Percentiles rank a stretch among this genome's conserved stretches.
Evolutionary conservation across 345 rosid genomes (phyloP).

Genomic region (Raphanus raphanistrum): DNA sequence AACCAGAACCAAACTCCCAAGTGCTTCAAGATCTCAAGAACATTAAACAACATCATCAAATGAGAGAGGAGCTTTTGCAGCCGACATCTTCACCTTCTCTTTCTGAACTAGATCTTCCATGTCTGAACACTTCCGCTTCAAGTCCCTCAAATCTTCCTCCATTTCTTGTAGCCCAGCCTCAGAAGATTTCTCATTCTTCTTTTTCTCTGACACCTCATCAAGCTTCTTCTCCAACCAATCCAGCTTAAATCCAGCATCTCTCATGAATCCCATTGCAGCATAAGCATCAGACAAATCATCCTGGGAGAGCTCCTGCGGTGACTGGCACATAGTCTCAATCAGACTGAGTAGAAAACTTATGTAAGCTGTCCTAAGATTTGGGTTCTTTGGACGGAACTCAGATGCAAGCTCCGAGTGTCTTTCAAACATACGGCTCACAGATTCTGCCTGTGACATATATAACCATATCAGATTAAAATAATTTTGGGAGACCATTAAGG

Average conservation of each 20-base stretch:
- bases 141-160: constrained; percentile 19
- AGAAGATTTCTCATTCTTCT: background rate
- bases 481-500: background rate
- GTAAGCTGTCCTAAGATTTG: constrained; percentile 16
- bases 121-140: constrained; percentile 17
- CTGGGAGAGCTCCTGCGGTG: constrained; percentile 1
- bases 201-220: constrained; percentile 7
- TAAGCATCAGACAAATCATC: constrained; percentile 14
- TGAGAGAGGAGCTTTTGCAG: constrained; percentile 14
- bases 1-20: background rate
- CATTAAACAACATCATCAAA: constrained; percentile 29
- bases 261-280: constrained; percentile 11
- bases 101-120: constrained; percentile 23
- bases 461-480: background rate
- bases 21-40: background rate
- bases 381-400: constrained; percentile 12
- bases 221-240: constrained; percentile 35
- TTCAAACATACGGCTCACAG: constrained; percentile 21
- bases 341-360: constrained; percentile 22
- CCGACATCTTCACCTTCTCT: constrained; percentile 16
- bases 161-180: constrained; percentile 6
- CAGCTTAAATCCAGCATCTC: constrained; percentile 22
- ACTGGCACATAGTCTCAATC: constrained; percentile 18
- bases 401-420: constrained; percentile 28
- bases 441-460: constrained; percentile 6